Evolutionary conservation across 257 asterid species (phyloP).

Genomic region (Cordia subcordata): DNA sequence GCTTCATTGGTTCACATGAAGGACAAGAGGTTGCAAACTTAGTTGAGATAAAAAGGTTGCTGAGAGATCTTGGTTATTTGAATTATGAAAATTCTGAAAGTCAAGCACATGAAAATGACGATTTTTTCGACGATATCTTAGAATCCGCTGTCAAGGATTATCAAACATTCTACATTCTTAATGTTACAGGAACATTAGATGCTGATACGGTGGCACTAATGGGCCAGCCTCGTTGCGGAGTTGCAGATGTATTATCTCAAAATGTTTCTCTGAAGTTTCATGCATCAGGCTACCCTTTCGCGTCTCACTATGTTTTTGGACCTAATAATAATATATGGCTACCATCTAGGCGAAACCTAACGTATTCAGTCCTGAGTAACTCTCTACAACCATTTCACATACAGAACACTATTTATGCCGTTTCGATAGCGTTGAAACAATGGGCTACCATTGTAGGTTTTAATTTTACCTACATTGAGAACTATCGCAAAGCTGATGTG

Average conservation of each 20-base stretch:
- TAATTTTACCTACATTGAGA: neutral
- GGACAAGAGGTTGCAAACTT: slow-evolving; percentile 23
- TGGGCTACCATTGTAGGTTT: neutral
- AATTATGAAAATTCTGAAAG: neutral
- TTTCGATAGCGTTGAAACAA: neutral
- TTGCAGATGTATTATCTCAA: slow-evolving; percentile 1
- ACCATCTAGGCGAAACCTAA: neutral
- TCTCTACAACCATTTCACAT: neutral
- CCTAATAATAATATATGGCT: slow-evolving; percentile 6
- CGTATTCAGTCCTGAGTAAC: neutral
- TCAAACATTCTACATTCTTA: slow-evolving; percentile 9
- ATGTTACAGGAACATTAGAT: neutral
- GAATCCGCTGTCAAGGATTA: slow-evolving; percentile 31
- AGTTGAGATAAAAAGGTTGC: slow-evolving; percentile 21
- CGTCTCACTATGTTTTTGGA: neutral
- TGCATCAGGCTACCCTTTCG: neutral
- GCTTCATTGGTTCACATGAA: slow-evolving; percentile 20
- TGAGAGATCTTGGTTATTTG: slow-evolving; percentile 29
- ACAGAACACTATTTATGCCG: neutral
- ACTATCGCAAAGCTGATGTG: neutral
- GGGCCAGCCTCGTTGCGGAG: slow-evolving; percentile 10
- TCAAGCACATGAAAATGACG: slow-evolving; percentile 3
- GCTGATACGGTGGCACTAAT: neutral
- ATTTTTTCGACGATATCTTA: slow-evolving; percentile 19
- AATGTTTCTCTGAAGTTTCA: neutral